Evolutionary conservation across 495 filamentous ascomycete species (phyloP), one percentile per base, ranked within the genome.

Genomic region (Aspergillus sparsus): DNA sequence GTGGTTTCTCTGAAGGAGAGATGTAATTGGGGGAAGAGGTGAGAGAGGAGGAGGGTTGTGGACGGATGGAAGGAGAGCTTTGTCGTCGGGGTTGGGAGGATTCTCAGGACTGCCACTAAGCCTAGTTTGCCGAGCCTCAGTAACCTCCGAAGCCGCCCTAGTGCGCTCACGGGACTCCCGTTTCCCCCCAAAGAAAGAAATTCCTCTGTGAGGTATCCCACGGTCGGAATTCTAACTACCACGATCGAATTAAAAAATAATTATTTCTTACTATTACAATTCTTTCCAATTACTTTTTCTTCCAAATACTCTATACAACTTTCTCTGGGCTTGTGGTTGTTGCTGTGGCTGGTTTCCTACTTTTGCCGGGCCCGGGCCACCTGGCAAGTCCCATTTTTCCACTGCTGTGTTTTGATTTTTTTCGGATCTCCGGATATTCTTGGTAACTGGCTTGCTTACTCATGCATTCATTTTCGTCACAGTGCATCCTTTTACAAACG

Each of bases 61-160:
- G 78, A 77, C 73, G 78, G 73, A 71, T 71, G 69, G 74, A 79
- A 71, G 75, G 79, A 80, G 80, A 79, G 79, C 79, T 83, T 82
- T 81, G 75, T 79, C 77, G 75, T 77, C 74, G 74, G 70, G 74
- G 78, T 69, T 71, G 70, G 72, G 74, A 71, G 72, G 74, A 74
- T 76, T 77, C 74, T 74, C 71, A 74, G 74, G 67, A 74, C 67
- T 74, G 65, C 61, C 74, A 72, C 77, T 80, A 80, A 72, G 67
- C 77, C 74, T 64, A 66, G 70, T 78, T 70, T 68, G 73, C 72
- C 67, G 68, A 69, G 68, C 60, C 62, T 62, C 69, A 66, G 66
- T 65, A 72, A 69, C 68, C 77, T 79, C 75, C 77, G 77, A 78
- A 70, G 73, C 71, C 73, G 75, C 75, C 75, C 77, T 76, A 74